These are phyloP conservation scores for Podospora pseudoanserina DNA, from an alignment of 495 filamentous ascomycete genomes.

Conservation along the genomic window DNA sequence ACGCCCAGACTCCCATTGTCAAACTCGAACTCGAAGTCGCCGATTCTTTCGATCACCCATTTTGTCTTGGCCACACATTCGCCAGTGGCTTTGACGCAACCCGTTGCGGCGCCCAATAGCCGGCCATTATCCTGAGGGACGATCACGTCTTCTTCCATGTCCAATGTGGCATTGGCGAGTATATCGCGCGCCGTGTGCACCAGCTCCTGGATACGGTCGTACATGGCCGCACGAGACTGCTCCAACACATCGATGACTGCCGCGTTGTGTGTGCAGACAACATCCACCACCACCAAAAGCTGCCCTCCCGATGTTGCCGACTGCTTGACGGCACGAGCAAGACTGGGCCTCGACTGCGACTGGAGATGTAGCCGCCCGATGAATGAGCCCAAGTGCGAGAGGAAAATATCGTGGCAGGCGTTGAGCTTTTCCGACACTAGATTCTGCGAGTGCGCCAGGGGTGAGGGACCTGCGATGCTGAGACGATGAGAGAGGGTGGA, in stretches of 20 bases:
- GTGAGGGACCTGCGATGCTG: slow-evolving; percentile 46
- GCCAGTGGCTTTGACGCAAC: slow-evolving; percentile 83
- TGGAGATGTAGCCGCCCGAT: slow-evolving; percentile 88
- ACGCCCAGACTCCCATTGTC: slow-evolving; percentile 45
- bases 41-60: slow-evolving; percentile 80
- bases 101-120: slow-evolving; percentile 76
- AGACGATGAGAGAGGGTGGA: slow-evolving; percentile 53
- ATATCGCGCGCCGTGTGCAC: slow-evolving; percentile 76
- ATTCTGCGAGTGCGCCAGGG: slow-evolving; percentile 43
- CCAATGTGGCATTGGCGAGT: slow-evolving; percentile 57
- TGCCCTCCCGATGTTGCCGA: slow-evolving; percentile 75
- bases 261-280: slow-evolving; percentile 72
- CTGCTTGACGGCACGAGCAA: slow-evolving; percentile 66
- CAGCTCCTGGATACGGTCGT: slow-evolving; percentile 70
- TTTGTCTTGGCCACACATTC: slow-evolving; percentile 86
- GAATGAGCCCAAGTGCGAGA: slow-evolving; percentile 85
- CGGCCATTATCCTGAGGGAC: slow-evolving; percentile 76
- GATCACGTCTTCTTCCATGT: slow-evolving; percentile 68
- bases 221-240: slow-evolving; percentile 72
- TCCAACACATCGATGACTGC: slow-evolving; percentile 61
- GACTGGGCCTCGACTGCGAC: slow-evolving; percentile 78
- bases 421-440: slow-evolving; percentile 62
- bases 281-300: slow-evolving; percentile 75
- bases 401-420: slow-evolving; percentile 75
- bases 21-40: slow-evolving; percentile 84